Conservation (phyloP, 169 alveolate genomes). For the Plasmodium relictum region DNA sequence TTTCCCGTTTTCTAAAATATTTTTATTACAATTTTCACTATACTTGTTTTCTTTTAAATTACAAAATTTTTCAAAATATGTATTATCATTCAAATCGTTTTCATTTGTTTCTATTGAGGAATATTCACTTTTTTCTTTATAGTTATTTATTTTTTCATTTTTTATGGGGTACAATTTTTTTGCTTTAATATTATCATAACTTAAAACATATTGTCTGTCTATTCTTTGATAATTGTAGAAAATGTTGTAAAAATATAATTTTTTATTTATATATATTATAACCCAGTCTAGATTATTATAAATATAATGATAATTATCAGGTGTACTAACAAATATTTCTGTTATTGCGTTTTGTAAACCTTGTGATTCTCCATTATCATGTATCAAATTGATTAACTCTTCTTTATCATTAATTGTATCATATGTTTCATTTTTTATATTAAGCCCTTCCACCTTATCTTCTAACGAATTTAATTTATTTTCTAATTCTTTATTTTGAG, state of each 20-base stretch:
- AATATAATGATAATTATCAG: slow-evolving; percentile 59
- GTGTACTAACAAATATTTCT: slow-evolving; percentile 57
- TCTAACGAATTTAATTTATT: background rate
- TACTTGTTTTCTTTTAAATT: background rate
- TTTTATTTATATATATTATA: slow-evolving; percentile 4
- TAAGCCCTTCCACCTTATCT: background rate
- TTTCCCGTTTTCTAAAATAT: background rate
- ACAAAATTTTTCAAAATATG: background rate
- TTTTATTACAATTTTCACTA: background rate
- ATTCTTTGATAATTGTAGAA: slow-evolving; percentile 17
- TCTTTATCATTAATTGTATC: background rate
- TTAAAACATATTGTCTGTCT: slow-evolving; percentile 13
- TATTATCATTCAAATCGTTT: background rate
- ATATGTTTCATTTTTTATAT: background rate
- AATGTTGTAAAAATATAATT: slow-evolving; percentile 25
- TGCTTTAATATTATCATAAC: slow-evolving; percentile 23
- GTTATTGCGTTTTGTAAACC: background rate
- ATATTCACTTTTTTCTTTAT: background rate
- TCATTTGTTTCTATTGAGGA: background rate
- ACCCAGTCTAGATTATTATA: slow-evolving; percentile 64
- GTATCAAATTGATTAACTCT: background rate
- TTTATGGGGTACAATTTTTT: background rate
- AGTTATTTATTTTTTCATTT: background rate
- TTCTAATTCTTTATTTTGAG: no score
- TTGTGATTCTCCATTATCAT: background rate